Conservation (phyloP, 2,329 filamentous ascomycete species). For the Fusarium sp. region DNA sequence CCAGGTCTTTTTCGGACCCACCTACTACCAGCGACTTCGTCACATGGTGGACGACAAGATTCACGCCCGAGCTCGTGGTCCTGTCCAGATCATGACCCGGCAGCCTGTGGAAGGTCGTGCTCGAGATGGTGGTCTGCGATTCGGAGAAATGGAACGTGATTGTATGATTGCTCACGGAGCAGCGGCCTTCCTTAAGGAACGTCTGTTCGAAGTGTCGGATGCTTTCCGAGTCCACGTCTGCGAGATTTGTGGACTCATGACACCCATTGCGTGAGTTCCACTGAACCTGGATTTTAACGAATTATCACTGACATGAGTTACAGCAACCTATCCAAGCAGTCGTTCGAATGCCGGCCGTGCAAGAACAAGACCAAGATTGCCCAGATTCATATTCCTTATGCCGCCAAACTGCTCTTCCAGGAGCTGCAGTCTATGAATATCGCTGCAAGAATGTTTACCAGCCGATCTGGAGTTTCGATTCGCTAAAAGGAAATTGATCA, state of each 20-base stretch:
- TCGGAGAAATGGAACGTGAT: constrained; percentile 99
- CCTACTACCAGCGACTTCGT: constrained; percentile 97
- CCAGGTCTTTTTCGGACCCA: constrained; percentile 97
- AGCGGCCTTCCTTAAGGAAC: constrained; percentile 96
- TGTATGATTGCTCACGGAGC: constrained; percentile 99
- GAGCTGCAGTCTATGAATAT: constrained; percentile 99
- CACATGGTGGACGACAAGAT: constrained; percentile 99
- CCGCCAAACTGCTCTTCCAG: constrained; percentile 98
- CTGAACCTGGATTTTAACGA: background rate
- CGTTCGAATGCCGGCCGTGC: constrained; percentile 97
- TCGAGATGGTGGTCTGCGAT: constrained; percentile 96
- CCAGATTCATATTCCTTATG: constrained; percentile 97
- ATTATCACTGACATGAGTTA: constrained; percentile 52
- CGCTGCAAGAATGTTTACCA: constrained; percentile 96
- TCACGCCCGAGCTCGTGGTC: constrained; percentile 96
- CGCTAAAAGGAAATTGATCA: constrained; percentile 63
- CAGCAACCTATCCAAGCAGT: constrained; percentile 94
- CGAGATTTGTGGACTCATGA: constrained; percentile 99
- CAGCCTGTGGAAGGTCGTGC: constrained; percentile 99
- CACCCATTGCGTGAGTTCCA: constrained; percentile 91
- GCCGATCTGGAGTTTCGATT: constrained; percentile 82
- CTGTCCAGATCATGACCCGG: constrained; percentile 95
- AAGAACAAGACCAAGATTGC: constrained; percentile 99
- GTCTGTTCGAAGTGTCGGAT: constrained; percentile 96
- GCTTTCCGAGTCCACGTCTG: constrained; percentile 98